Evolutionary conservation across 208 protist genomes (phyloP).

Genomic region (Angomonas desouzai): DNA sequence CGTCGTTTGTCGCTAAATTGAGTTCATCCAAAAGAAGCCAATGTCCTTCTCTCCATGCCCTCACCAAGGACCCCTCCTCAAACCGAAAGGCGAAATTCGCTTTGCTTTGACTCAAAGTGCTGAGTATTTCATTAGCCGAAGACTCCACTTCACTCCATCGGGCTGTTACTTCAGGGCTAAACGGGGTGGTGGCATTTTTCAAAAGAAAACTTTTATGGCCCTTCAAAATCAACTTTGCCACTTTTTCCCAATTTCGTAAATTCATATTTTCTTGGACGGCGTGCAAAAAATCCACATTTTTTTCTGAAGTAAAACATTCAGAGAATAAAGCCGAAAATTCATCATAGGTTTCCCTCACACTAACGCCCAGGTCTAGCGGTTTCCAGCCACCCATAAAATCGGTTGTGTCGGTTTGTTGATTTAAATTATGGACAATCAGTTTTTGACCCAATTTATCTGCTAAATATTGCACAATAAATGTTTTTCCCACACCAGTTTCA

Average conservation of each 20-base stretch:
- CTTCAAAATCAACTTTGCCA: slow-evolving; percentile 71
- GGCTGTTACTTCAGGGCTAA: slow-evolving; percentile 11
- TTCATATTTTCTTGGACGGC: slow-evolving; percentile 55
- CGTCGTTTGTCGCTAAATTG: slow-evolving; percentile 98
- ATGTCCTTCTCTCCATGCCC: slow-evolving; percentile 94
- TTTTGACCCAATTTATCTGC: slow-evolving; percentile 86
- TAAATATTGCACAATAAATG: slow-evolving; percentile 91
- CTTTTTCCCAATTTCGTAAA: slow-evolving; percentile 56
- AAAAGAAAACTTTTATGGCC: slow-evolving; percentile 58
- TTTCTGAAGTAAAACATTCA: slow-evolving; percentile 88
- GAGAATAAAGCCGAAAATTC: slow-evolving; percentile 93
- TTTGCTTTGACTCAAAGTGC: slow-evolving; percentile 47
- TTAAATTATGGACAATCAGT: slow-evolving; percentile 98
- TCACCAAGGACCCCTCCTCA: slow-evolving; percentile 97
- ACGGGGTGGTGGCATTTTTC: slow-evolving; percentile 40
- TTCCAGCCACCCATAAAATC: slow-evolving; percentile 99
- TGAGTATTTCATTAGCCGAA: slow-evolving; percentile 41
- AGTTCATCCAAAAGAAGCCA: slow-evolving; percentile 99
- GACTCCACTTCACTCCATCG: slow-evolving; percentile 17
- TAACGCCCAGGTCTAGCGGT: slow-evolving; percentile 93
- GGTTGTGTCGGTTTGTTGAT: slow-evolving; percentile 98
- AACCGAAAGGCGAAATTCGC: slow-evolving; percentile 97
- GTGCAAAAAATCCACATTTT: slow-evolving; percentile 78
- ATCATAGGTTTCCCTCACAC: slow-evolving; percentile 62
- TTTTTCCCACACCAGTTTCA: slow-evolving; percentile 98